Evolutionary conservation across 805 yeast species (phyloP).

Genomic region (Saccharomycopsis schoenii): DNA sequence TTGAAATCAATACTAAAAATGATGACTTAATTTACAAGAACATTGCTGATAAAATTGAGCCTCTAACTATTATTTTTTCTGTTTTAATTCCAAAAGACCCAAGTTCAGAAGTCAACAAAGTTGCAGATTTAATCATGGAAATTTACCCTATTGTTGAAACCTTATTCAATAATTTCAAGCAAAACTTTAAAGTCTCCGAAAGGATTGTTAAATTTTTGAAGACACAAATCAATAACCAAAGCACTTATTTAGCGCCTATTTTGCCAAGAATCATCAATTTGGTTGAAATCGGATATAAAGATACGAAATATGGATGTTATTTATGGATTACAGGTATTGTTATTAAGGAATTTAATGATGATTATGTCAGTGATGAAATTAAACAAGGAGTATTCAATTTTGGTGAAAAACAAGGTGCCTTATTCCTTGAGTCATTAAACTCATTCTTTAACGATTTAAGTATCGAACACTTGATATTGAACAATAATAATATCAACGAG

Average conservation of each 20-base stretch:
- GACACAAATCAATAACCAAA: constrained; percentile 53
- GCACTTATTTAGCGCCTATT: constrained; percentile 45
- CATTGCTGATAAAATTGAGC: constrained; percentile 68
- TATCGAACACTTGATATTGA: not conserved
- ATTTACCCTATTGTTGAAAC: constrained; percentile 49
- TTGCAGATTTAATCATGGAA: constrained; percentile 43
- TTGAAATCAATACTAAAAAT: constrained; percentile 15
- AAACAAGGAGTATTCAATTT: constrained; percentile 63
- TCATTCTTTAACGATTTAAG: constrained; percentile 1
- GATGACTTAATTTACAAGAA: constrained; percentile 27
- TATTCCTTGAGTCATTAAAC: constrained; percentile 12
- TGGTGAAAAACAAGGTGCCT: constrained; percentile 28
- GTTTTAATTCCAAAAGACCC: constrained; percentile 38
- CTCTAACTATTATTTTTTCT: constrained; percentile 49
- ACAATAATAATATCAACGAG: not conserved
- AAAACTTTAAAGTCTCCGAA: constrained; percentile 59
- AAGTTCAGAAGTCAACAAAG: constrained; percentile 33
- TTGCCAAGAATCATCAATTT: constrained; percentile 56
- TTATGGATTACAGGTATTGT: constrained; percentile 84
- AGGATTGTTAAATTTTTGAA: constrained; percentile 61
- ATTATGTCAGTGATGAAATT: constrained; percentile 35
- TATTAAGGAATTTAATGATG: constrained; percentile 61
- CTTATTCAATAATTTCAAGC: constrained; percentile 46
- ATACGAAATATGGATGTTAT: constrained; percentile 68
- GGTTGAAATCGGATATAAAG: constrained; percentile 59